Conservation (phyloP, 441 rosid species). For the Corymbia calophylla region DNA sequence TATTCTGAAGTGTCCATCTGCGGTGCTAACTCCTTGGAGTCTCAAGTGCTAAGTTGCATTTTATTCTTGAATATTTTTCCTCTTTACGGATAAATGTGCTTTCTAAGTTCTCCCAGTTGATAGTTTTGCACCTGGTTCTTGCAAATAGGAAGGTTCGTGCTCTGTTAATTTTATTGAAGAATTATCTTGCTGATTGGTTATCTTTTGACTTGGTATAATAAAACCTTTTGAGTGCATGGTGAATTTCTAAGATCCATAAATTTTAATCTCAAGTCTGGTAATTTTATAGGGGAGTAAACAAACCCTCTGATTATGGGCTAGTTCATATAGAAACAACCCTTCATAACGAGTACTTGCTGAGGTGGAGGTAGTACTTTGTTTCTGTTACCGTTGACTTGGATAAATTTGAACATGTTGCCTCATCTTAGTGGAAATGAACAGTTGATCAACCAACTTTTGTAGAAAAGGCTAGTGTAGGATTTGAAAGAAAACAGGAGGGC, state of each 20-base stretch:
- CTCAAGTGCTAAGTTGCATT: background rate
- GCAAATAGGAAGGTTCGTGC: background rate
- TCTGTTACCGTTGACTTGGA: background rate
- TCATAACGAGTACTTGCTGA: background rate
- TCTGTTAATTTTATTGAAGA: background rate
- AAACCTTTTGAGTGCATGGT: background rate
- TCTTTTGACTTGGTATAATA: background rate
- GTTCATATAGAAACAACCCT: background rate
- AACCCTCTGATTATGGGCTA: background rate
- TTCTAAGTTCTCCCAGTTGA: background rate
- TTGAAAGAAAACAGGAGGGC: background rate
- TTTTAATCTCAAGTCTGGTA: background rate
- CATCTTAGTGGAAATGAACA: background rate
- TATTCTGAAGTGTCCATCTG: background rate
- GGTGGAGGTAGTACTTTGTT: background rate
- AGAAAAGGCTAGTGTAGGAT: background rate
- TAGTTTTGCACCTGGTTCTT: background rate
- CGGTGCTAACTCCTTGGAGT: background rate
- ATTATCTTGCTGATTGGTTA: background rate
- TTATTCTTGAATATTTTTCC: background rate
- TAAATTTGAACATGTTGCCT: background rate
- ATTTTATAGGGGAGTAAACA: background rate
- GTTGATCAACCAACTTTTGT: background rate
- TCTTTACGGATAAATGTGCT: background rate
- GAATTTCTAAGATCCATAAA: background rate